Percentiles rank a stretch among this genome's conserved stretches.
Conservation (phyloP, 805 yeast species). For the Saccharomycopsis fibuligera region DNA sequence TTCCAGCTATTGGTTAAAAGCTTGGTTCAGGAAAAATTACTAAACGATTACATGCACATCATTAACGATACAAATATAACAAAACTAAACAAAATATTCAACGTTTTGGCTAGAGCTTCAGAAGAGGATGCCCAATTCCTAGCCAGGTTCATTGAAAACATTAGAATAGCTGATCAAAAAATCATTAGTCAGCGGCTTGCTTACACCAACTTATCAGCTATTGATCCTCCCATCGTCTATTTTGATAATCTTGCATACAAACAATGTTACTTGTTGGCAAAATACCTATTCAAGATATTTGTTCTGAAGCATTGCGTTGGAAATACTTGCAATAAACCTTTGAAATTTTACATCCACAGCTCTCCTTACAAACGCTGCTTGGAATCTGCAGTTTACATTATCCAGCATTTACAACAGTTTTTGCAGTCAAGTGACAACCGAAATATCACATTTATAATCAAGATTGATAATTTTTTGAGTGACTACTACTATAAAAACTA, state of each 20-base stretch:
- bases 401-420: slow-evolving; percentile 6
- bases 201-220: neutral
- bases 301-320: too few species aligned
- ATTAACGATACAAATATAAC: slow-evolving; percentile 5
- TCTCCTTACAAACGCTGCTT: slow-evolving; percentile 14
- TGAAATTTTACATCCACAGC: slow-evolving; percentile 5
- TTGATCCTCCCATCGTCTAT: slow-evolving; percentile 1
- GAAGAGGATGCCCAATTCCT: neutral
- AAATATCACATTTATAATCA: slow-evolving; percentile 1
- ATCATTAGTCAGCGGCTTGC: neutral
- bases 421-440: too few species aligned
- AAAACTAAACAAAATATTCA: slow-evolving; percentile 9
- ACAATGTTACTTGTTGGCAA: slow-evolving; percentile 10
- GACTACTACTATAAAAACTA: slow-evolving; percentile 4
- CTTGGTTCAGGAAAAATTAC: neutral
- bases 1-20: slow-evolving; percentile 10
- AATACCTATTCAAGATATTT: slow-evolving; percentile 2
- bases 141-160: neutral
- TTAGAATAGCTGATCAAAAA: neutral
- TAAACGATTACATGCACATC: slow-evolving; percentile 4
- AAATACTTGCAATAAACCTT: neutral
- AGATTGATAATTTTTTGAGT: slow-evolving; percentile 12
- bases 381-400: slow-evolving; percentile 1
- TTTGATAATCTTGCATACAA: slow-evolving; percentile 7
- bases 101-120: slow-evolving; percentile 2